Base-by-base conservation (phyloP, 1,139 yeast genomes). In the Yamadazyma jaroonii region DNA sequence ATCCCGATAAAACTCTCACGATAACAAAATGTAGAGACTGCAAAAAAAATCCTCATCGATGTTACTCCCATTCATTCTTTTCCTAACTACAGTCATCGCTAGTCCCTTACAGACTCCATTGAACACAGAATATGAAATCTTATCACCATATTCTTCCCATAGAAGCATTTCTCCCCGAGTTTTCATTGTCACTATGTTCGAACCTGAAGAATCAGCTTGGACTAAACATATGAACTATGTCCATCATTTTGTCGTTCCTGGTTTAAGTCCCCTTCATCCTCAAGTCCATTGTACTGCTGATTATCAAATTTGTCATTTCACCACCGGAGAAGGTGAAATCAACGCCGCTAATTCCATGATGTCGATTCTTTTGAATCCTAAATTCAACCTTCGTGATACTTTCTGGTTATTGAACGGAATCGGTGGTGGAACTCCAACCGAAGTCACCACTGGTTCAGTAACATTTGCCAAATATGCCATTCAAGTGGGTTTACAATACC, bases 321-420 rank as follows among this genome's bases (percentile, higher is more conserved):
- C 83, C 35, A 77, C 83, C n/a, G 87, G 86, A 39, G 86, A 80
- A 59, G 83, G 81, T 44, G 85, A 80, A 53, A 74, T 79, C 49
- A 80, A 80, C 50, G 86, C 87, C 30, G 85, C 86, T 20, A 48
- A 80, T 26, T 67, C 84, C 29, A 57, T 80, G 44, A 67, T 77
- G 37, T 80, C 86, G 4, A 59, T 80, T 45, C 54, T 75, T 8
- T 62, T 77, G 55, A 67, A 69, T 39, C 79, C 84, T 26, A 54
- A 67, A 44, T 79, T 80, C 46, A 81, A 81, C 52, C 68, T 80
- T 36, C 53, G 78, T 26, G 68, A 73, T 48, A 78, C 85, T 26
- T 80, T 79, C 60, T 80, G 78, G 64, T 51, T 80, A 49, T 63
- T 79, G 46, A 81, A 82, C 27, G 87, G 87, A 51, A 81, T 80